A percentile compares a stretch with the other conserved stretches of the same genome.
phyloP scores from a whole-genome alignment of 2,329 filamentous ascomycete genomes.

The Epichloe glyceriae region DNA sequence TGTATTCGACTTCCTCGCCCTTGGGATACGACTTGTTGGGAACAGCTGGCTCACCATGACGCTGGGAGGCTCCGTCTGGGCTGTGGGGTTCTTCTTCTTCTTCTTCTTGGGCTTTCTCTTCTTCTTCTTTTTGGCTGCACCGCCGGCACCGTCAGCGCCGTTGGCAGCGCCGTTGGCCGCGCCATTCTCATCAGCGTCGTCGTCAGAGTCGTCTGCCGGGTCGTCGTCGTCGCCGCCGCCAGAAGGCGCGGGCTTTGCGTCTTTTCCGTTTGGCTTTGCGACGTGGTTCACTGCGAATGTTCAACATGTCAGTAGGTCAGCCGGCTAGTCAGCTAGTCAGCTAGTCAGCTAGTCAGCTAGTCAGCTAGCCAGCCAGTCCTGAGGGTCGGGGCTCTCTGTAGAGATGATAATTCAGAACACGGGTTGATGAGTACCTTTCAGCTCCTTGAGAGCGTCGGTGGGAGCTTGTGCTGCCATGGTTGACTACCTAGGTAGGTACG shows the following conservation, averaged over 20 bases:
- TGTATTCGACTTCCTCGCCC: constrained; percentile 68
- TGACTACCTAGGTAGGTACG: constrained; percentile 10
- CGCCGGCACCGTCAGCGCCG: constrained; percentile 25
- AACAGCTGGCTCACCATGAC: constrained; percentile 62
- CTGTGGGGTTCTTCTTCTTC: constrained; percentile 66
- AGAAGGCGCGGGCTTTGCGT: constrained; percentile 24
- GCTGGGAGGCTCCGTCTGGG: constrained; percentile 61
- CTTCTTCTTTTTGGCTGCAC: constrained; percentile 33
- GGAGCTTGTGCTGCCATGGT: constrained; percentile 30
- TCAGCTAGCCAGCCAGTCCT: background rate
- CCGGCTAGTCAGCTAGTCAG: background rate
- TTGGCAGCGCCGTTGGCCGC: constrained; percentile 17
- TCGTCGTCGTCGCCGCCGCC: constrained; percentile 26
- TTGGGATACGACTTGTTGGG: constrained; percentile 57
- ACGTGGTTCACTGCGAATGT: constrained; percentile 24
- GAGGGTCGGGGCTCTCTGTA: background rate
- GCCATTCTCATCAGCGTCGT: constrained; percentile 36
- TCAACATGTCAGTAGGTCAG: background rate
- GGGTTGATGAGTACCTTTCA: constrained; percentile 21
- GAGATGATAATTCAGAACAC: background rate
- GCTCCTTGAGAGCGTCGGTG: constrained; percentile 30
- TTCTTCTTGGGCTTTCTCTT: constrained; percentile 80
- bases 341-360: background rate
- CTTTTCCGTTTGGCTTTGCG: constrained; percentile 26
- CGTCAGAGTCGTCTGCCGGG: constrained; percentile 38